Evolutionary conservation across 2,329 filamentous ascomycete species (phyloP).

Genomic region (Geosmithia putterillii): DNA sequence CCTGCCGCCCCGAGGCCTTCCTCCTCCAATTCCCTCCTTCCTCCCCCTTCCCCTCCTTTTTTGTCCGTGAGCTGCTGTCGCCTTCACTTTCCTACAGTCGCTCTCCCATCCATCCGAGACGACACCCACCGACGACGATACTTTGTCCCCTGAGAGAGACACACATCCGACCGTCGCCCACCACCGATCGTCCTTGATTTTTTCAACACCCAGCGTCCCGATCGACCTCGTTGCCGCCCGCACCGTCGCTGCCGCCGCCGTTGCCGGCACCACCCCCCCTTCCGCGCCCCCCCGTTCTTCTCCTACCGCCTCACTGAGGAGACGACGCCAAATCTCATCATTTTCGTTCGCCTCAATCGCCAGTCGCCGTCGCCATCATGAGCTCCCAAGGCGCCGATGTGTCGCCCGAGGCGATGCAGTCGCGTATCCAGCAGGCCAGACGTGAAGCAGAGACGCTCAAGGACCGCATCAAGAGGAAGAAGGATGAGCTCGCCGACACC

Average conservation of each 20-base stretch:
- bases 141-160: too few relatives aligned
- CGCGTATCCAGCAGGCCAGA: constrained; percentile 81
- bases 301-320: too few relatives aligned
- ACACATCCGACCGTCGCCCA: too few relatives aligned
- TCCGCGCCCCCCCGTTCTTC: constrained; percentile 2
- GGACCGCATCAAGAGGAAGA: constrained; percentile 98
- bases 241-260: too few relatives aligned
- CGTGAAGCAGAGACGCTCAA: constrained; percentile 96
- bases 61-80: neutral
- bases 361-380: constrained; percentile 26
- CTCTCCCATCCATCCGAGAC: too few relatives aligned
- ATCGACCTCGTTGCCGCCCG: too few relatives aligned
- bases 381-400: constrained; percentile 47
- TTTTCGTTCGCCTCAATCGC: constrained; percentile 3
- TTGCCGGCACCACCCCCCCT: neutral
- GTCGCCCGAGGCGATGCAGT: constrained; percentile 74
- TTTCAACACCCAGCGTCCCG: too few relatives aligned
- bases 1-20: neutral
- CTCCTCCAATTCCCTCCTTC: neutral
- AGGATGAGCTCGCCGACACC: constrained; percentile 97
- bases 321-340: too few relatives aligned
- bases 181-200: too few relatives aligned
- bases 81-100: too few relatives aligned
- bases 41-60: neutral
- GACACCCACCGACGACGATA: too few relatives aligned